Conservation (phyloP, 805 yeast species). For the Wickerhamomyces kurtzmanii region DNA sequence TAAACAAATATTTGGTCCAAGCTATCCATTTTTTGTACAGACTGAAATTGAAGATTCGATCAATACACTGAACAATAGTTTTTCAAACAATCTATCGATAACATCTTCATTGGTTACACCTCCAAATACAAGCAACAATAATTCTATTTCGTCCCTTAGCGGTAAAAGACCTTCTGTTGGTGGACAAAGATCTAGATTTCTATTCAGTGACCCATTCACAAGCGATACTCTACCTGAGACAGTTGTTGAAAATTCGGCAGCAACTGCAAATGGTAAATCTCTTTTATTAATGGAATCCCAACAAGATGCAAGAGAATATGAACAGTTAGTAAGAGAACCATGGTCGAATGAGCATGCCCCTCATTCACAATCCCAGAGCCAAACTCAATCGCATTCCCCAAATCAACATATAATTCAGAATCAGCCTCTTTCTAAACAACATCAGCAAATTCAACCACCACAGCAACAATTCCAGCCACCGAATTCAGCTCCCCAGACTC, state of each 20-base stretch:
- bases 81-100: constrained; percentile 9
- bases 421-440: constrained; percentile 6
- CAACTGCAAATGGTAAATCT: constrained; percentile 24
- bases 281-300: constrained; percentile 28
- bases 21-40: constrained; percentile 25
- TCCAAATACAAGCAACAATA: constrained; percentile 9
- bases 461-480: background rate
- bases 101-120: constrained; percentile 8
- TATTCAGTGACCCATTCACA: constrained; percentile 58
- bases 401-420: constrained; percentile 7
- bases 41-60: constrained; percentile 30
- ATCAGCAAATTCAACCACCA: constrained; percentile 11
- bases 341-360: constrained; percentile 17
- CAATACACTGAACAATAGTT: constrained; percentile 17
- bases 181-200: constrained; percentile 55
- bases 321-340: constrained; percentile 33
- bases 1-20: constrained; percentile 39
- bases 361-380: constrained; percentile 1
- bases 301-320: constrained; percentile 27
- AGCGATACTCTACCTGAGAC: constrained; percentile 15
- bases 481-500: constrained; percentile 29
- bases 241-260: constrained; percentile 4
- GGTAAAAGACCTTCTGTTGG: constrained; percentile 46
- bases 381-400: constrained; percentile 6
- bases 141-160: constrained; percentile 18